Evolutionary conservation across 2,329 filamentous ascomycete genomes (phyloP).

Genomic region (Sphaerulina musiva): DNA sequence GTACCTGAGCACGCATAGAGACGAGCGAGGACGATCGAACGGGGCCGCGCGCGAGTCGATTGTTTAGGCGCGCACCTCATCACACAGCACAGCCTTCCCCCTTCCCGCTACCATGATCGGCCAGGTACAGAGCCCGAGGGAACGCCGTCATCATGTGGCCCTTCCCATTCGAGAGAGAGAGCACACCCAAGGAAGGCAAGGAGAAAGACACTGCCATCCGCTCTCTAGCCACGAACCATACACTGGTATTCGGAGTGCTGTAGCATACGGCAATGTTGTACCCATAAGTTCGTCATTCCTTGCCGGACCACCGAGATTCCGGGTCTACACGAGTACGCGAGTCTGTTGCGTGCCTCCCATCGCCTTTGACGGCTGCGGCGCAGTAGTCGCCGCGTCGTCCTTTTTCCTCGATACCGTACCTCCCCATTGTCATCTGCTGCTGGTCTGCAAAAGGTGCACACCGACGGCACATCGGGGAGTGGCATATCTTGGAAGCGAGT

Average conservation of each 20-base stretch:
- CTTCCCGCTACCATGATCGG: neutral
- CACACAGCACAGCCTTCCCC: no score
- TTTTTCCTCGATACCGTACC: neutral
- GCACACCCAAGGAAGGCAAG: neutral
- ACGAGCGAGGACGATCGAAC: neutral
- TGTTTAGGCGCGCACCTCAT: no score
- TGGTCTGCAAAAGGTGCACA: neutral
- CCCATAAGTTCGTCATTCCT: neutral
- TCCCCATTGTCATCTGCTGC: neutral
- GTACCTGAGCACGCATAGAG: neutral
- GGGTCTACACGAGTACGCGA: neutral
- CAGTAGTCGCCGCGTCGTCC: neutral
- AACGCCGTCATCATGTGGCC: neutral
- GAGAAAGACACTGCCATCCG: neutral
- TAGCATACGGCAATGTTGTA: neutral
- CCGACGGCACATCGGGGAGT: neutral
- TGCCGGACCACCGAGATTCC: constrained; percentile 1
- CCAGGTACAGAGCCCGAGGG: neutral
- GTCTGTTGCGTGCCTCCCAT: neutral
- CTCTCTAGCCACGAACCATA: neutral
- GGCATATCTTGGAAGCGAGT: neutral
- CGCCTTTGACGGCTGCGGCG: neutral
- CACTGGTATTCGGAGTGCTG: neutral
- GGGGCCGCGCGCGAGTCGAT: no score
- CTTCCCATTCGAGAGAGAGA: constrained; percentile 2